These are phyloP conservation scores for Xylaria sp. DNA, from an alignment of 2,329 filamentous ascomycete genomes.

Conservation along the genomic window DNA sequence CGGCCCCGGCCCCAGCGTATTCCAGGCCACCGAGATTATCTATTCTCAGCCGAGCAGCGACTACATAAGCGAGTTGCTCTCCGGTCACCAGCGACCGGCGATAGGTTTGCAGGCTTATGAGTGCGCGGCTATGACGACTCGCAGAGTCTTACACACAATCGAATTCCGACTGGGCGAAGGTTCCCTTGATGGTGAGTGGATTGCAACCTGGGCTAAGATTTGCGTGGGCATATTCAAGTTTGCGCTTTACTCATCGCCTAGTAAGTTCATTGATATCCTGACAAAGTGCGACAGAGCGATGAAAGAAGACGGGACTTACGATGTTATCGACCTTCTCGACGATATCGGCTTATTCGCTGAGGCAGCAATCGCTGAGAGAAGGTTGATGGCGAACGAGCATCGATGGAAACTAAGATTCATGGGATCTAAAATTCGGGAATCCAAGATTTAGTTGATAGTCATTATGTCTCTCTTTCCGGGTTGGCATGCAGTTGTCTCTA, in stretches of 20 bases:
- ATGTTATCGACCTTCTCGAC: conserved; percentile 44
- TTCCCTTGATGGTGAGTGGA: conserved; percentile 36
- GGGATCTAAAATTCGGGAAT: not conserved
- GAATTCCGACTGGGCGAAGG: conserved; percentile 42
- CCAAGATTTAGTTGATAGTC: not conserved
- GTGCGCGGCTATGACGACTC: not conserved
- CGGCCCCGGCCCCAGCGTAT: not conserved
- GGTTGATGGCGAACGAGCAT: conserved; percentile 17
- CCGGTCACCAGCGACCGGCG: not conserved
- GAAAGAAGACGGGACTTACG: conserved; percentile 56
- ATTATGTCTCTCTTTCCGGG: not conserved
- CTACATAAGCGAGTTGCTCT: conserved; percentile 20
- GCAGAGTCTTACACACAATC: conserved; percentile 32
- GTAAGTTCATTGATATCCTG: conserved; percentile 37
- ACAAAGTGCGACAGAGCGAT: conserved; percentile 51
- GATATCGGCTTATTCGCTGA: conserved; percentile 43
- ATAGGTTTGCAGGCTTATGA: conserved; percentile 25
- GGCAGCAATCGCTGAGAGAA: conserved; percentile 38
- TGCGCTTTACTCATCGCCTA: conserved; percentile 35
- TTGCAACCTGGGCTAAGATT: conserved; percentile 41
- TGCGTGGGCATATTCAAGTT: conserved; percentile 42
- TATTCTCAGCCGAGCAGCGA: conserved; percentile 26
- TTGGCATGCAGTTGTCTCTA: not conserved
- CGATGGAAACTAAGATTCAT: conserved; percentile 25
- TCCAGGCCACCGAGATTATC: conserved; percentile 26